Percentiles rank a stretch among this genome's conserved stretches.
phyloP scores from a whole-genome alignment of 2,329 filamentous ascomycete species.

The Colletotrichum sp. region DNA sequence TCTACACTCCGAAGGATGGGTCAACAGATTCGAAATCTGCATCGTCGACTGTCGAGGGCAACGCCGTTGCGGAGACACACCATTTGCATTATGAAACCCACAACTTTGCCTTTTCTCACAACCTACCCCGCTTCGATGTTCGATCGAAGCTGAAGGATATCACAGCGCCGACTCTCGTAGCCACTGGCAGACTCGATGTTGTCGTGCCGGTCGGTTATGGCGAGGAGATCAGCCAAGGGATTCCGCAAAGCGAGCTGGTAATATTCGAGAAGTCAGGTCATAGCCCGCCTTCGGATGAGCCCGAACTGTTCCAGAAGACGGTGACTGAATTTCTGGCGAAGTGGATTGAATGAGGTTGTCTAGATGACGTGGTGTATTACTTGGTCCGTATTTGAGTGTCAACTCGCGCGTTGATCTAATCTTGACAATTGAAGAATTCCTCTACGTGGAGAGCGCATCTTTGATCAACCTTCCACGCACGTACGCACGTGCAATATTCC shows the following conservation, averaged over 20 bases:
- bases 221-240: conserved; percentile 21
- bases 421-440: neutral
- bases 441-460: conserved; percentile 11
- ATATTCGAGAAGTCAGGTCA: conserved; percentile 28
- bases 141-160: conserved; percentile 21
- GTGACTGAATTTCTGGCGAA: conserved; percentile 11
- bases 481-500: conserved; percentile 62
- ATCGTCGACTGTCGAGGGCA: neutral
- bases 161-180: conserved; percentile 22
- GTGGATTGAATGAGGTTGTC: neutral
- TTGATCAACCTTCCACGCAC: conserved; percentile 43
- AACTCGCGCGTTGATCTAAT: neutral
- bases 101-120: conserved; percentile 26
- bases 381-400: neutral
- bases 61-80: neutral
- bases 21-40: neutral
- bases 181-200: conserved; percentile 25
- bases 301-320: conserved; percentile 18
- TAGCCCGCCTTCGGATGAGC: conserved; percentile 25
- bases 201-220: conserved; percentile 24
- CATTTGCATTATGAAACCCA: conserved; percentile 25
- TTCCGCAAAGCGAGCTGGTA: conserved; percentile 22
- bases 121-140: conserved; percentile 25
- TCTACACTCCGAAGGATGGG: conserved; percentile 18
- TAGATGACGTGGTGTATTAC: neutral